Evolutionary conservation across 1,284 basidiomycete genomes (phyloP).

Genomic region (Melanopsichium pennsylvanicum): DNA sequence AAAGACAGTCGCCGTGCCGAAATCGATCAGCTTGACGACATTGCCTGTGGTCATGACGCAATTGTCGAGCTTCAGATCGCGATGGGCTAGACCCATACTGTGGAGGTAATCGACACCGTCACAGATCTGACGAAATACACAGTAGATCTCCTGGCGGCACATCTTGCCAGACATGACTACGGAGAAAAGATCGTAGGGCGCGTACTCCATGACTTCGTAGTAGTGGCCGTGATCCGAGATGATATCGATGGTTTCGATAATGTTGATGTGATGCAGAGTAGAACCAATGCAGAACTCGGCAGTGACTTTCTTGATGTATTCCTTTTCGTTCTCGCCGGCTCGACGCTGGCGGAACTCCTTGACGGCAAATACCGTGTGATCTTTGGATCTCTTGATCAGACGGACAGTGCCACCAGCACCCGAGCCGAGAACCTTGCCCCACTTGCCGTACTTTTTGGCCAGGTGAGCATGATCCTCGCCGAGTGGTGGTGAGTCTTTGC

Average conservation of each 20-base stretch:
- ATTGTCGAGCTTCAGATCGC: conserved; percentile 99
- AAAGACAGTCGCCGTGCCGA: conserved; percentile 98
- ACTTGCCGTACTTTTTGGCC: conserved; percentile 98
- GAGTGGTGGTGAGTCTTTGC: conserved; percentile 65
- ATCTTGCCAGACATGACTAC: conserved; percentile 99
- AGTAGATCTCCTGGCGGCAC: conserved; percentile 97
- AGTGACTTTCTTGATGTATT: conserved; percentile 98
- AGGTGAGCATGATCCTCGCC: conserved; percentile 79
- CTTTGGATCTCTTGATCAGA: conserved; percentile 80
- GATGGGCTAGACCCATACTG: conserved; percentile 94
- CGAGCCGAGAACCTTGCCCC: conserved; percentile 92
- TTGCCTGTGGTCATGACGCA: conserved; percentile 96
- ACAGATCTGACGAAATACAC: conserved; percentile 97
- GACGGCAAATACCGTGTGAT: conserved; percentile 82
- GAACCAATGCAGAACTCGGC: conserved; percentile 98
- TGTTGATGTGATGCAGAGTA: conserved; percentile 82
- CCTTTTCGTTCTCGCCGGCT: conserved; percentile 86
- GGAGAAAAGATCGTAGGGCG: conserved; percentile 96
- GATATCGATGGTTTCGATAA: conserved; percentile 98
- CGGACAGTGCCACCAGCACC: conserved; percentile 98
- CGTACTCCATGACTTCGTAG: conserved; percentile 89
- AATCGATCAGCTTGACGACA: conserved; percentile 98
- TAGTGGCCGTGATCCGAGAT: conserved; percentile 97
- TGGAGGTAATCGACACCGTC: conserved; percentile 98
- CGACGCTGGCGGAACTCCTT: conserved; percentile 95